phyloP scores from a whole-genome alignment of 108 stramenopile genomes.

The Hondaea fermentalgiana region DNA sequence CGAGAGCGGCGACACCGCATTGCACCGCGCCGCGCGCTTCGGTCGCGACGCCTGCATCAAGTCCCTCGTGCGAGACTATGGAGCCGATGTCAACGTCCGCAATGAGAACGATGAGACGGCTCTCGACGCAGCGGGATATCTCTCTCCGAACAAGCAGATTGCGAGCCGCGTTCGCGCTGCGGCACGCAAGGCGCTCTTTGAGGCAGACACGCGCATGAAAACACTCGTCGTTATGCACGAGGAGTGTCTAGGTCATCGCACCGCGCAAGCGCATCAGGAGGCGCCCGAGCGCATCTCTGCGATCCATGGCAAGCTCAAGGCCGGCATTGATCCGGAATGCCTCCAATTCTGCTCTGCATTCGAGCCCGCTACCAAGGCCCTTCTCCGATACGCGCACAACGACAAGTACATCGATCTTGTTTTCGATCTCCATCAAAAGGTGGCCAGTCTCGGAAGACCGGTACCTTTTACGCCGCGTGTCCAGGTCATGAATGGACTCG shows the following conservation, averaged over 20 bases:
- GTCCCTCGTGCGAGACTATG: background rate
- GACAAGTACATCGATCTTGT: conserved; percentile 9
- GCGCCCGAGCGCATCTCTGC: background rate
- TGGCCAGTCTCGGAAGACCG: background rate
- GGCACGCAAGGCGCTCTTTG: background rate
- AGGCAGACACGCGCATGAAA: background rate
- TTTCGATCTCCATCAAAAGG: background rate
- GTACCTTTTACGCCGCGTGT: conserved; percentile 1
- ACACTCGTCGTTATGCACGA: background rate
- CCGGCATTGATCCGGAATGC: background rate
- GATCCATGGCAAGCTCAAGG: background rate
- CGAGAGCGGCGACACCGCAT: background rate
- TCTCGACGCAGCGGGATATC: background rate
- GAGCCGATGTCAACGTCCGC: background rate
- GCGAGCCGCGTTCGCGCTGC: background rate
- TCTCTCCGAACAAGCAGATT: background rate
- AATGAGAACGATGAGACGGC: background rate
- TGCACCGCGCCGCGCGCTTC: background rate
- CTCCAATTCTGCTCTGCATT: background rate
- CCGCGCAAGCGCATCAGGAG: background rate
- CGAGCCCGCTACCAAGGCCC: background rate
- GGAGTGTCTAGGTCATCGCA: background rate
- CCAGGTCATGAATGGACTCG: background rate
- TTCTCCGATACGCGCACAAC: background rate
- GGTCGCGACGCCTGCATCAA: background rate